Evolutionary conservation across 192 early-diverging fungal species (phyloP).

Genomic region (Podila epicladia): DNA sequence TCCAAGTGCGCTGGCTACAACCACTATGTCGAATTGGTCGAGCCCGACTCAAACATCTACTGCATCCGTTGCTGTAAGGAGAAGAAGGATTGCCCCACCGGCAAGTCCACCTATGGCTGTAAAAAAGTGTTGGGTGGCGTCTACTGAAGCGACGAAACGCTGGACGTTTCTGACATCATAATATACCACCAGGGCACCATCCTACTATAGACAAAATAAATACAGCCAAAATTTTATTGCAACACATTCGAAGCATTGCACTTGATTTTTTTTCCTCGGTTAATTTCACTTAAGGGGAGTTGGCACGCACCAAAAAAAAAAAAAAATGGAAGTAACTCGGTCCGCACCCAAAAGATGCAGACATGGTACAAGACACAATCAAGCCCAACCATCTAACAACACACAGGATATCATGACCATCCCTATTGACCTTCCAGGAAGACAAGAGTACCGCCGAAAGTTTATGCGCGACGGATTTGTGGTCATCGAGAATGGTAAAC

Average conservation of each 20-base stretch:
- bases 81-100: slow-evolving; percentile 45
- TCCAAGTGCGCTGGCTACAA: slow-evolving; percentile 56
- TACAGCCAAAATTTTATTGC: too few relatives aligned
- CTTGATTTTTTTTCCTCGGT: too few relatives aligned
- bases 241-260: too few relatives aligned
- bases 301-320: neutral
- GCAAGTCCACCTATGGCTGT: slow-evolving; percentile 46
- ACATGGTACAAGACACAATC: too few relatives aligned
- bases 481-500: slow-evolving; percentile 29
- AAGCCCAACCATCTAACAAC: too few relatives aligned
- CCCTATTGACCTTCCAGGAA: neutral
- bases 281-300: too few relatives aligned
- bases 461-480: slow-evolving; percentile 45
- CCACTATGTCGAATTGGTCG: slow-evolving; percentile 64
- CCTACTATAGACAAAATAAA: too few relatives aligned
- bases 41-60: slow-evolving; percentile 56
- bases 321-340: neutral
- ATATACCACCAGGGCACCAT: too few relatives aligned
- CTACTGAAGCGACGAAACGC: slow-evolving; percentile 4
- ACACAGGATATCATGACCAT: neutral
- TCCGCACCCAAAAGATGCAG: too few relatives aligned
- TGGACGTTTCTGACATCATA: too few relatives aligned
- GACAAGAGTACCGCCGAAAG: slow-evolving; percentile 1
- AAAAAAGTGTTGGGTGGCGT: slow-evolving; percentile 33
- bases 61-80: slow-evolving; percentile 59